Evolutionary conservation across 768 basidiomycete species (phyloP), one percentile per base, ranked within the genome.

Genomic region (Plicaturopsis crispa): DNA sequence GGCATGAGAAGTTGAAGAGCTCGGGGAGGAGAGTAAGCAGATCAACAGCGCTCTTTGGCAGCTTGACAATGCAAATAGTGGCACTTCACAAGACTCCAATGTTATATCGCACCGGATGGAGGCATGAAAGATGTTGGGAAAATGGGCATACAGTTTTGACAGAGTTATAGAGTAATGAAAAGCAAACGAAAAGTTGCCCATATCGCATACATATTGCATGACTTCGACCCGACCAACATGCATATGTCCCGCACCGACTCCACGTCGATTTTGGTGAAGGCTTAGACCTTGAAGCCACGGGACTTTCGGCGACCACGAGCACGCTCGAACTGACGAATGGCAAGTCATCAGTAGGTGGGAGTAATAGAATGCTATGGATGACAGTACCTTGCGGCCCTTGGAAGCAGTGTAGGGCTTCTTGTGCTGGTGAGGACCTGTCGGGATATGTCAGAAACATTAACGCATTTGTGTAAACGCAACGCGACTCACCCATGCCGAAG

Each of bases 261-360:
- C 44, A 46, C 48, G 53, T 51, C 51, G 52, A 45, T 62, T 62
- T 60, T 63, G 56, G 40, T 35, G 36, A 46, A 47, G 51, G 48
- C 52, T 76, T 84, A 91, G 47, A 92, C 85, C 75, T 92, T 93
- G 88, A 92, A 93, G 52, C 88, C 90, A 66, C 85, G 84, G 40
- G 89, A 92, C 79, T 90, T 88, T 86, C 94, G 80, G 78, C 94
- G 88, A 73, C 94, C 94, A 80, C 94, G 93, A 63, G 70, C 94
- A 59, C 82, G 83, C 73, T 99, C 94, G 84, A 96, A 94, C 82
- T 83, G 44, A 33, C 23, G 24, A 31, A 41, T 38, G 13, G n/a
- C n/a, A n/a, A 19, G n/a, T 13, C 14, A 41, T 31, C 19, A 43
- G 39, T 44, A 5, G 39, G 38, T 38, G 35, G 37, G 10, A 18